These are phyloP conservation scores for Tetrastigma voinierianum DNA, from an alignment of 164 flowering plant species.

Conservation along the genomic window DNA sequence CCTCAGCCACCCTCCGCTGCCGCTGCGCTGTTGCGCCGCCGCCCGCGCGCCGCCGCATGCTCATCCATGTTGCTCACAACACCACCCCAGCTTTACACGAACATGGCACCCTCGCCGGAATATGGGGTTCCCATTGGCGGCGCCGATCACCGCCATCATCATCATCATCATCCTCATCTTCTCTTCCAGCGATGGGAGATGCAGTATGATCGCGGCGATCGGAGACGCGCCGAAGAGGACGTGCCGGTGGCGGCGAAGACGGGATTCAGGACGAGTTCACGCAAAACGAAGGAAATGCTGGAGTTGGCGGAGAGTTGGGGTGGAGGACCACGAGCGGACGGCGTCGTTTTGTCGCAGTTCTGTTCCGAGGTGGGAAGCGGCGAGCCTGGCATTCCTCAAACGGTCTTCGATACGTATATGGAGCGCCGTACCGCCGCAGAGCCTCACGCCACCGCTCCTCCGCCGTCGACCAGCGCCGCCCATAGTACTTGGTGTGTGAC, in stretches of 20 bases:
- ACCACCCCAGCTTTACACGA: neutral
- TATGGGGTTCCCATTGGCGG: neutral
- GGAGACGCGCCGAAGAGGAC: constrained; percentile 26
- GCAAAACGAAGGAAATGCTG: constrained; percentile 30
- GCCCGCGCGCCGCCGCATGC: neutral
- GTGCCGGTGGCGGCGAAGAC: constrained; percentile 10
- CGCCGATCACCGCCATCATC: no score
- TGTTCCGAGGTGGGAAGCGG: constrained; percentile 20
- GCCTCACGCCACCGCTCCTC: neutral
- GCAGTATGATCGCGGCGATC: constrained; percentile 26
- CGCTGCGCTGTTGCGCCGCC: constrained; percentile 6
- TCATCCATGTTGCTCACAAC: constrained; percentile 2
- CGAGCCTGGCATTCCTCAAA: no score
- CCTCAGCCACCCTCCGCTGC: constrained; percentile 6
- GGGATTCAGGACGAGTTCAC: constrained; percentile 30
- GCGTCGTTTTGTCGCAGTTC: constrained; percentile 17
- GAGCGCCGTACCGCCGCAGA: constrained; percentile 32
- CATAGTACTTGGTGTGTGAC: constrained; percentile 6
- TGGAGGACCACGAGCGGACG: constrained; percentile 26
- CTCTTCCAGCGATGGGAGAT: neutral
- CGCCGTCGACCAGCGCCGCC: neutral
- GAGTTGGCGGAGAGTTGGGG: constrained; percentile 29
- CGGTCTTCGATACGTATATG: no score
- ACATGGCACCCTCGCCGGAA: no score
- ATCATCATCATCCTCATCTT: neutral